Conservation (phyloP, 257 asterid genomes). For the Datura wrightii region DNA sequence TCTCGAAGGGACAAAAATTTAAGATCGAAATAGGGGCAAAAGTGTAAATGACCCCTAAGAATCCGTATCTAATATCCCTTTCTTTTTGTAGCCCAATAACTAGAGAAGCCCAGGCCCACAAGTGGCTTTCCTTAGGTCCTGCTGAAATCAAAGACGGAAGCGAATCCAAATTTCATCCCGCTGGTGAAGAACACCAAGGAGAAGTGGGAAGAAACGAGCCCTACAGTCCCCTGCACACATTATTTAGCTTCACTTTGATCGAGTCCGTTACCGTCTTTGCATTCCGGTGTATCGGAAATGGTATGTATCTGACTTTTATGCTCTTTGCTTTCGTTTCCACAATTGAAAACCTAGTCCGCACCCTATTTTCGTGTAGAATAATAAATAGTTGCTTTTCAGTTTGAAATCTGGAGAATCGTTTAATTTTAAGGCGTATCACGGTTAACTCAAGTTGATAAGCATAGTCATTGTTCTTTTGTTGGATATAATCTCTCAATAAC, state of each 20-base stretch:
- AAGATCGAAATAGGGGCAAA: too few relatives aligned
- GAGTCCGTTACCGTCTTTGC: neutral
- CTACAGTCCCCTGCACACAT: neutral
- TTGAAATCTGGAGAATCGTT: neutral
- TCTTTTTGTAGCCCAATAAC: neutral
- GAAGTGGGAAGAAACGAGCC: neutral
- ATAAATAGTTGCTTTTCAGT: neutral
- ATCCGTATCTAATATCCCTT: too few relatives aligned
- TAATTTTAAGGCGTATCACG: neutral
- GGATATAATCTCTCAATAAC: neutral
- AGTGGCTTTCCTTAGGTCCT: neutral
- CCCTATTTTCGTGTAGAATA: neutral
- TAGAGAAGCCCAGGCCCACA: conserved; percentile 11
- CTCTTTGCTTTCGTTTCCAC: neutral
- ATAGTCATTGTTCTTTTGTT: neutral
- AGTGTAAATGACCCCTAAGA: too few relatives aligned
- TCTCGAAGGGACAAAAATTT: too few relatives aligned
- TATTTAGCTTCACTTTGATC: neutral
- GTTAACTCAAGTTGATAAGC: neutral
- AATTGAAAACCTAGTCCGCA: neutral
- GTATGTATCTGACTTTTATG: neutral
- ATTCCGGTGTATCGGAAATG: neutral
- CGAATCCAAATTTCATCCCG: conserved; percentile 15
- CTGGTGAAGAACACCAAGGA: neutral
- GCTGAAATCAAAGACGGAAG: neutral